A percentile compares a stretch with the other conserved stretches of the same genome.
phyloP scores from a whole-genome alignment of 352 stramenopile genomes.

The Globisporangium alternatum region DNA sequence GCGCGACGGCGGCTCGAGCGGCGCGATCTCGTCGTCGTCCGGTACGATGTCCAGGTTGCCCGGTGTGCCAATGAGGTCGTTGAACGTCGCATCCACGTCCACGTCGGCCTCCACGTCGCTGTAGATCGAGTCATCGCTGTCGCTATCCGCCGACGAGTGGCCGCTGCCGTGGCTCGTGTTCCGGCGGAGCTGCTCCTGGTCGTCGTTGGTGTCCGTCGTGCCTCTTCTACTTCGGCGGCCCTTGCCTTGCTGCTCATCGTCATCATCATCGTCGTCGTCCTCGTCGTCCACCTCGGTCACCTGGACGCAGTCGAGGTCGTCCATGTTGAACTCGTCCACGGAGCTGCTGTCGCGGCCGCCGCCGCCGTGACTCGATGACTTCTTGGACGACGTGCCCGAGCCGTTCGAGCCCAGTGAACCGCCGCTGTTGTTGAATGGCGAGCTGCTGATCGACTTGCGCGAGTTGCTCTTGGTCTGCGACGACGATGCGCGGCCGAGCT shows the following conservation, averaged over 20 bases:
- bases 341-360: slow-evolving; percentile 17
- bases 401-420: slow-evolving; percentile 48
- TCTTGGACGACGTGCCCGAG: slow-evolving; percentile 20
- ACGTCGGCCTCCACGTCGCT: slow-evolving; percentile 82
- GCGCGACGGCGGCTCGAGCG: slow-evolving; percentile 19
- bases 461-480: slow-evolving; percentile 46
- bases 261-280: slow-evolving; percentile 59
- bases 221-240: slow-evolving; percentile 17
- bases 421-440: slow-evolving; percentile 31
- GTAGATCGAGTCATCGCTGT: slow-evolving; percentile 73
- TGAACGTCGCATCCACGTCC: slow-evolving; percentile 86
- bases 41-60: slow-evolving; percentile 52
- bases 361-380: slow-evolving; percentile 27
- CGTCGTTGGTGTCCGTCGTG: slow-evolving; percentile 13
- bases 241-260: slow-evolving; percentile 28
- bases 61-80: slow-evolving; percentile 69
- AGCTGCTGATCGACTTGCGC: slow-evolving; percentile 48
- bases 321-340: slow-evolving; percentile 63
- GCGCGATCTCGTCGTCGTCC: slow-evolving; percentile 67
- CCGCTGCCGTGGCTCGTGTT: slow-evolving; percentile 25
- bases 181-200: slow-evolving; percentile 14
- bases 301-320: slow-evolving; percentile 73
- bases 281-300: slow-evolving; percentile 75
- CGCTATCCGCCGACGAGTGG: slow-evolving; percentile 22
- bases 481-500: slow-evolving; percentile 48